phyloP scores from a whole-genome alignment of 2,329 filamentous ascomycete genomes.

The Clarireedia paspali region DNA sequence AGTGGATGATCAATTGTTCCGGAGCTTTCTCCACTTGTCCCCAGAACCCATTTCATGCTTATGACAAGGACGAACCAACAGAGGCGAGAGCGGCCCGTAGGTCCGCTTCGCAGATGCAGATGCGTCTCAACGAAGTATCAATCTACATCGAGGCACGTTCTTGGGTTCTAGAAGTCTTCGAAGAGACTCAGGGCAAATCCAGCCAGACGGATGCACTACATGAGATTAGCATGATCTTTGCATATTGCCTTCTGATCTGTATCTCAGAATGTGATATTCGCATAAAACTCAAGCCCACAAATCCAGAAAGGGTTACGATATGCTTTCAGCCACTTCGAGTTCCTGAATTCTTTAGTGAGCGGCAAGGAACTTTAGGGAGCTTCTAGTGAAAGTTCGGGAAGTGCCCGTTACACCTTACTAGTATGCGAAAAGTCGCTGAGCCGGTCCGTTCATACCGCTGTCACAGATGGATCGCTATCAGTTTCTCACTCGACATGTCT shows the following conservation, averaged over 20 bases:
- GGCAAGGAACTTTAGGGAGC: not conserved
- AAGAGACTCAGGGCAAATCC: not conserved
- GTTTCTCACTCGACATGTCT: not conserved
- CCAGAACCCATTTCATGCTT: not conserved
- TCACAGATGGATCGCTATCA: not conserved
- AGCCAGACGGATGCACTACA: conserved; percentile 1
- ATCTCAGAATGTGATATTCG: not conserved
- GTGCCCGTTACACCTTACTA: not conserved
- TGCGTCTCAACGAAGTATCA: not conserved
- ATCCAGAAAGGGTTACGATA: not conserved
- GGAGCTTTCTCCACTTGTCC: not conserved
- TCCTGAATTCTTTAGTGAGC: not conserved
- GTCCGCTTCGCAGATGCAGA: conserved; percentile 2
- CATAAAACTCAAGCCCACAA: not conserved
- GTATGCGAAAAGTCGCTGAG: conserved; percentile 14
- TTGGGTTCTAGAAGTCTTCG: not conserved
- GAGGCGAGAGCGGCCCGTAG: conserved; percentile 16
- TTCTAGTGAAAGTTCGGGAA: not conserved
- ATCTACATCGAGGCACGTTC: not conserved
- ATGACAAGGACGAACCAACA: not conserved
- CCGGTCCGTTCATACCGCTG: conserved; percentile 24
- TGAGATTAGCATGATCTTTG: not conserved
- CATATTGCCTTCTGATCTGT: not conserved
- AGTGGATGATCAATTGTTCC: not conserved
- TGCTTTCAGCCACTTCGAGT: not conserved